Evolutionary conservation across 805 yeast species (phyloP), one percentile per base, ranked within the genome.

Genomic region (Lipomyces starkeyi): DNA sequence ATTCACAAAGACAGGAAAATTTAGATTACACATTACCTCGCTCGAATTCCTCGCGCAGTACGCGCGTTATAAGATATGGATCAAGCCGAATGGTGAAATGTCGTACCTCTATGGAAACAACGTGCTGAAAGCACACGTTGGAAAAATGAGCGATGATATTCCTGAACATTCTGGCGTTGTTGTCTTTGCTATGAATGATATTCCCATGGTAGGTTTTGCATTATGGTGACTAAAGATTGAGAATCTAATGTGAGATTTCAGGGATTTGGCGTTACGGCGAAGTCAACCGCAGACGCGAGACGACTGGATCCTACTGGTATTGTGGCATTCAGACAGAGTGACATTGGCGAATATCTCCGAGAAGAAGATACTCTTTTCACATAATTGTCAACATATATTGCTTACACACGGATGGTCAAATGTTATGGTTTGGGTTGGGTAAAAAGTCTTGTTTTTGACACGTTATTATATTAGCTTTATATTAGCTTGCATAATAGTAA

Each of bases 91-190:
- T 77, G 99, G 99, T 75, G 99, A 95, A 80, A 95, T 95, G 99
- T 98, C 99, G 14, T 95, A 90, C 78, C 81, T 95, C 72, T 95
- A 95, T 75, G 99, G 99, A 49, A 95, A 95, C 82, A 97, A 95
- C 78, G 94, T 94, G 34, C 83, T 95, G 74, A 95, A 95, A 78
- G 99, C 99, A 3, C 99, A 95, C 78, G 85, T 95, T 65, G 99
- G 99, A 47, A 89, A 93, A 75, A 92, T 95, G 91, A 90, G 97
- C 64, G 99, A 95, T 73, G 98, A 95, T 77, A 91, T 95, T 65
- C 98, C 98, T 37, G 98, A 94, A 79, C 99, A 95, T 77, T 95
- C 97, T 1, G 99, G 99, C 76, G 93, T 95, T 27, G 85, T 95
- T 73, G 89, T 95, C 17, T 92, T 86, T 75, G 89, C 97, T 9